phyloP scores from a whole-genome alignment of 768 basidiomycete species.

The Trametes punicea region DNA sequence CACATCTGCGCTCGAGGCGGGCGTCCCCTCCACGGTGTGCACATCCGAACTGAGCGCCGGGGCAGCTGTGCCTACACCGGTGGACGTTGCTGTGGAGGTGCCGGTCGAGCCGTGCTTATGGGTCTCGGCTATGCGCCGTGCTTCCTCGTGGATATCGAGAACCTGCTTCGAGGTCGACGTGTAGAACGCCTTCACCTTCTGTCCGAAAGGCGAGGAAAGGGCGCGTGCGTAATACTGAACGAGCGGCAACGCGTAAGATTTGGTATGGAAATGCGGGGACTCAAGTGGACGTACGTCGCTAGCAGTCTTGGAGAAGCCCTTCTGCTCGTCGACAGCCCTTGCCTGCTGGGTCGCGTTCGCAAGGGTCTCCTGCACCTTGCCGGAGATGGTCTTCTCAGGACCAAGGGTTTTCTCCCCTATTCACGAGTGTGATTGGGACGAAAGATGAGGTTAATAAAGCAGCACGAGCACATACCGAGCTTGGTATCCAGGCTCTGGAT shows the following conservation, averaged over 20 bases:
- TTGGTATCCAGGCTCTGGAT: slow-evolving; percentile 68
- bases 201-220: slow-evolving; percentile 70
- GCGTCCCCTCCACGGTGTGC: slow-evolving; percentile 8
- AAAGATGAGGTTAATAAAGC: neutral
- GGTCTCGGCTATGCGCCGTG: slow-evolving; percentile 67
- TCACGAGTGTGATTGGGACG: neutral
- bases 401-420: slow-evolving; percentile 57
- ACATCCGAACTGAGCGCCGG: slow-evolving; percentile 23
- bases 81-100: slow-evolving; percentile 15
- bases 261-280: neutral
- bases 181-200: slow-evolving; percentile 79
- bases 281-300: slow-evolving; percentile 49
- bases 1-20: neutral
- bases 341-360: slow-evolving; percentile 66
- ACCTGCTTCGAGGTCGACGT: slow-evolving; percentile 87
- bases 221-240: slow-evolving; percentile 77
- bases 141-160: slow-evolving; percentile 91
- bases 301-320: slow-evolving; percentile 68
- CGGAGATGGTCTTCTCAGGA: slow-evolving; percentile 76
- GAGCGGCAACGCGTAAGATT: neutral
- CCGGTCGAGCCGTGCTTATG: slow-evolving; percentile 39
- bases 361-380: slow-evolving; percentile 64
- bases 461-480: slow-evolving; percentile 41
- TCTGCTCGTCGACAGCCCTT: slow-evolving; percentile 76
- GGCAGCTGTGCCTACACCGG: slow-evolving; percentile 22